Evolutionary conservation across 176 grass and related monocot genomes (phyloP), one percentile per base, ranked within the genome.

Genomic region (Oropetium thomaeum): DNA sequence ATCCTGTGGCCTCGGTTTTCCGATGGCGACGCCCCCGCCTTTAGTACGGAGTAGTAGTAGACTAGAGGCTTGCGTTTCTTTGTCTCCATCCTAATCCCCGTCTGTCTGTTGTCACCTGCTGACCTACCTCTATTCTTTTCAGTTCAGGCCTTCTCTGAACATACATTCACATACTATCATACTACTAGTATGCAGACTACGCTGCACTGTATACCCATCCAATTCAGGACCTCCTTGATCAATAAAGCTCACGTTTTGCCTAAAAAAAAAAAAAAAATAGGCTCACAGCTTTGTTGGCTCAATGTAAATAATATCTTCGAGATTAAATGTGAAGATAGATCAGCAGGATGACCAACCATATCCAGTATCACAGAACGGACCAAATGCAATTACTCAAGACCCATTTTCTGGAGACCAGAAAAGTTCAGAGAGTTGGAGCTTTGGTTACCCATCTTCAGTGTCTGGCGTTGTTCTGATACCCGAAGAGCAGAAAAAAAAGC

Each of bases 11-110:
- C 83, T 74, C 37, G 27, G 64, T 80, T 66, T 67, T 31, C 60
- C 69, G 83, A 67, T 66, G 83, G 62, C 83, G 76, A 74, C 70
- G 76, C 47, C 75, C 47, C 75, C 67, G 19, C 68, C 59, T 64
- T n/a, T n/a, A n/a, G n/a, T n/a, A n/a, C n/a, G n/a, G n/a, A n/a
- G n/a, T n/a, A n/a, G n/a, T n/a, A 43, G 23, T 22, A 39, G 54
- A 41, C 43, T 14, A 60, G 73, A 76, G 71, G 52, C 22, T 69
- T 83, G 81, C 81, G 64, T 83, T 83, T 72, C 43, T 63, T 38
- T 81, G 79, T 81, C 45, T 49, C 57, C 39, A 39, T 71, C 20
- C n/a, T 11, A 1, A 1, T 19, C 4, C 39, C 8, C 47, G 28
- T 15, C 63, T 26, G n/a, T 8, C n/a, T 54, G 49, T 58, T 58